Base-by-base conservation (phyloP, 345 rosid genomes). In the Punica granatum region DNA sequence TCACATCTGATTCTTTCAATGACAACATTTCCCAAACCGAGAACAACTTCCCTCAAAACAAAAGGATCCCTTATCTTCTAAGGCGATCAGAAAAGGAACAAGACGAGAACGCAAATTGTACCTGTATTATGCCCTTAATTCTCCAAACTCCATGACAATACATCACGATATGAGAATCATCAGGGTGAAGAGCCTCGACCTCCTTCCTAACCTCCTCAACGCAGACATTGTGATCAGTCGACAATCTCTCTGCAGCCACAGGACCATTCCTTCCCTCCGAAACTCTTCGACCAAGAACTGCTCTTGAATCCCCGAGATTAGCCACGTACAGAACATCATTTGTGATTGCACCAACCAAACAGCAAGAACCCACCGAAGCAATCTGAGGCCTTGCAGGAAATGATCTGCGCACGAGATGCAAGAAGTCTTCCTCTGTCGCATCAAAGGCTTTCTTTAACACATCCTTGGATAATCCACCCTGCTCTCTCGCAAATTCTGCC, bases 81-180 rank as follows among this genome's bases (percentile, higher is more conserved):
- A 28, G 16, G 33, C 37, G 11, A 60, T 60, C 23, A 60, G 39
- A 42, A 25, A 64, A 26, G 19, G 9, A 49, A 33, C 16, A 34
- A 16, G 6, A 26, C 43, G 36, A 32, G 39, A 35, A 37, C 28
- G 51, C 21, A 43, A 28, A 66, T 63, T 18, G 28, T 82, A 94
- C 99, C 99, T 91, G 97, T 72, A 94, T 91, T 32, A 94, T 91
- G 79, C 99, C 99, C 81, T 94, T 94, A 51, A 94, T 91, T 80
- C 98, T 88, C 99, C 99, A 94, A 69, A 91, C 97, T 53, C 99
- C 99, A 64, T 79, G 96, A 2, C 80, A 81, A 49, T 84, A 79
- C 33, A 94, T 72, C 16, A 94, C 99, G 53, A 94, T 79, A 72
- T 89, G 99, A 10, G 96, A 77, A 78, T 94, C 99, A 74, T 94